These are phyloP conservation scores for Syzygium jambos DNA, from an alignment of 345 rosid species.

Conservation along the genomic window DNA sequence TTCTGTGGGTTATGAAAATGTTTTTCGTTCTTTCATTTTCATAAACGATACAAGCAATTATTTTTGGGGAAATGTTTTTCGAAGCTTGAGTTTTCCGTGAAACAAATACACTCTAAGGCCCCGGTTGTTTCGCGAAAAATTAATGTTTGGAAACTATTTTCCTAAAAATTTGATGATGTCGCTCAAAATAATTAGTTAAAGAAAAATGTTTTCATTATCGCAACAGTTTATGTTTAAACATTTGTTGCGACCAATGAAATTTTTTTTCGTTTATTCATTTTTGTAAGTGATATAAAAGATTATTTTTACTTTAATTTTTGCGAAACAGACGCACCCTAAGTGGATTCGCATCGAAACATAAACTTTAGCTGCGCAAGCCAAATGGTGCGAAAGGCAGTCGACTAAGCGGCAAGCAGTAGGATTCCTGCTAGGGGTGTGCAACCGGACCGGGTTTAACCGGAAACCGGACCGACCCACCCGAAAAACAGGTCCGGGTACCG, in stretches of 20 bases:
- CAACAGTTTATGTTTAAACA: not conserved
- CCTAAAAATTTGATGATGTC: not conserved
- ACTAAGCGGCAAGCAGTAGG: too few relatives aligned
- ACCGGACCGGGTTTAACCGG: too few relatives aligned
- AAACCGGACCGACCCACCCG: too few relatives aligned
- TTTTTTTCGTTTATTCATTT: not conserved
- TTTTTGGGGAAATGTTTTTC: not conserved
- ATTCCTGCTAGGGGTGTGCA: too few relatives aligned
- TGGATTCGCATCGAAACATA: not conserved
- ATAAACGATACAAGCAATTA: not conserved
- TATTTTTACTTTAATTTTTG: not conserved
- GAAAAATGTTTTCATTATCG: not conserved
- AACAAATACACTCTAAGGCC: not conserved
- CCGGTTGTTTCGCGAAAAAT: accelerated
- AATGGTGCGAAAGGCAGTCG: not conserved
- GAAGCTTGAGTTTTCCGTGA: not conserved
- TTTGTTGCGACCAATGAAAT: not conserved
- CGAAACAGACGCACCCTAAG: too few relatives aligned
- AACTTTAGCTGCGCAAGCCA: not conserved
- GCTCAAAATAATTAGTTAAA: not conserved
- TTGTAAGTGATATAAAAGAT: not conserved
- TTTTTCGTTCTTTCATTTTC: not conserved
- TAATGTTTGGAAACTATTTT: not conserved
- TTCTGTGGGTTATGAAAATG: not conserved
- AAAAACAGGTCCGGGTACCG: too few relatives aligned